Conservation (phyloP, 2,329 filamentous ascomycete genomes). For the Fusarium odoratissimum region DNA sequence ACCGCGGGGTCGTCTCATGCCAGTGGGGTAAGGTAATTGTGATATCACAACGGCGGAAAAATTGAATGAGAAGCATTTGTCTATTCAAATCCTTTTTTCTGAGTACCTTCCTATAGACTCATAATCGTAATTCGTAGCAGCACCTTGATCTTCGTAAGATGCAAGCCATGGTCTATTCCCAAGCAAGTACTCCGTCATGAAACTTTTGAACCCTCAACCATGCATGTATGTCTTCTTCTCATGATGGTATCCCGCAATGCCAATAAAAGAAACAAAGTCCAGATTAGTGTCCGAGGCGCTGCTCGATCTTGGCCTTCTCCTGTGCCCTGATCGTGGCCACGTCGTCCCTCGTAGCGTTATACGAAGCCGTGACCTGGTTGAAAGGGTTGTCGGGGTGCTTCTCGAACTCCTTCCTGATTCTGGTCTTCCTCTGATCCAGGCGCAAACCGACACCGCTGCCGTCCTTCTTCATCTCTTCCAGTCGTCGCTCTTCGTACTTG, state of each 20-base stretch:
- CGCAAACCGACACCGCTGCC: slow-evolving; percentile 78
- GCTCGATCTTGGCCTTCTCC: slow-evolving; percentile 81
- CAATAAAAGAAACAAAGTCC: background rate
- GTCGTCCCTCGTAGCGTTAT: slow-evolving; percentile 85
- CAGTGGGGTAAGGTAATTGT: slow-evolving; percentile 34
- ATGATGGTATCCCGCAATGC: slow-evolving; percentile 2
- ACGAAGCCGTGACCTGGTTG: slow-evolving; percentile 82
- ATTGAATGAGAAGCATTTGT: background rate
- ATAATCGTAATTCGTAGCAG: slow-evolving; percentile 13
- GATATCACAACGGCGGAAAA: background rate
- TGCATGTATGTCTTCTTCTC: background rate
- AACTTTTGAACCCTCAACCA: slow-evolving; percentile 12
- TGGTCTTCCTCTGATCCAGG: slow-evolving; percentile 84
- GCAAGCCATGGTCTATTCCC: slow-evolving; percentile 35
- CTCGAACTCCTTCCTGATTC: slow-evolving; percentile 92
- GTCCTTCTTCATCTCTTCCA: slow-evolving; percentile 88
- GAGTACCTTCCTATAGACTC: background rate
- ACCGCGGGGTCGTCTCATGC: slow-evolving; percentile 42
- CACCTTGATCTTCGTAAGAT: slow-evolving; percentile 2
- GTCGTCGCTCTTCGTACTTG: slow-evolving; percentile 81
- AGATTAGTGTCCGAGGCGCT: slow-evolving; percentile 63
- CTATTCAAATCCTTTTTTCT: background rate
- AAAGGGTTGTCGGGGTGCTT: slow-evolving; percentile 95
- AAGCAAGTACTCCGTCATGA: slow-evolving; percentile 27
- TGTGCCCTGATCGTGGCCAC: slow-evolving; percentile 71